Conservation (phyloP, 805 yeast genomes). For the Pichia deserticola region DNA sequence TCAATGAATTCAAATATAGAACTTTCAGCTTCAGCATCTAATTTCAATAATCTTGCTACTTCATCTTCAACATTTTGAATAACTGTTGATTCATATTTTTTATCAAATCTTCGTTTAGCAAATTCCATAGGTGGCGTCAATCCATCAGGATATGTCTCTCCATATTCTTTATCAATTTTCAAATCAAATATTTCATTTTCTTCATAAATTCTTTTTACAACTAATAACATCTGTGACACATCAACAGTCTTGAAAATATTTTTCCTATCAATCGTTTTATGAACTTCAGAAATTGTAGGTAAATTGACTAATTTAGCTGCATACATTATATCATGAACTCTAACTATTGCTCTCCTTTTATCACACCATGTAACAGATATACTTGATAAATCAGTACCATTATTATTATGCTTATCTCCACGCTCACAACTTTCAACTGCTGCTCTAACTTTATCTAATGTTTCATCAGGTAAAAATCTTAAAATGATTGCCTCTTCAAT, state of each 20-base stretch:
- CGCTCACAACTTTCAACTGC: conserved; percentile 58
- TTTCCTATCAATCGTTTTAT: conserved; percentile 83
- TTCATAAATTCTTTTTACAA: conserved; percentile 43
- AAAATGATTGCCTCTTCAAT: conserved; percentile 80
- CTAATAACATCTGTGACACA: conserved; percentile 75
- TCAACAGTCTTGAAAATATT: conserved; percentile 84
- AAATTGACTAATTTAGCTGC: conserved; percentile 83
- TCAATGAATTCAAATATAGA: conserved; percentile 70
- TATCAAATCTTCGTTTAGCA: conserved; percentile 64
- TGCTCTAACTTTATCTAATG: conserved; percentile 63
- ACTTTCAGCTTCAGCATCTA: conserved; percentile 81
- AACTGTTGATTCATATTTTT: conserved; percentile 60
- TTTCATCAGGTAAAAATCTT: conserved; percentile 62
- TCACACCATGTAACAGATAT: conserved; percentile 79
- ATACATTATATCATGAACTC: conserved; percentile 60
- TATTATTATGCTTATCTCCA: conserved; percentile 2
- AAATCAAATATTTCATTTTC: conserved; percentile 42
- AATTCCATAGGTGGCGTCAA: conserved; percentile 73
- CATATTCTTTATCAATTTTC: conserved; percentile 32
- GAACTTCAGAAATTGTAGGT: conserved; percentile 82
- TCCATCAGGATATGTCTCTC: conserved; percentile 61
- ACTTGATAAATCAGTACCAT: conserved; percentile 48
- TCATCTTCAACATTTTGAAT: conserved; percentile 71
- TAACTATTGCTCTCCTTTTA: conserved; percentile 67
- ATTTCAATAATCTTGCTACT: conserved; percentile 65